Conservation (phyloP, 805 yeast species). For the Lachancea quebecensis region DNA sequence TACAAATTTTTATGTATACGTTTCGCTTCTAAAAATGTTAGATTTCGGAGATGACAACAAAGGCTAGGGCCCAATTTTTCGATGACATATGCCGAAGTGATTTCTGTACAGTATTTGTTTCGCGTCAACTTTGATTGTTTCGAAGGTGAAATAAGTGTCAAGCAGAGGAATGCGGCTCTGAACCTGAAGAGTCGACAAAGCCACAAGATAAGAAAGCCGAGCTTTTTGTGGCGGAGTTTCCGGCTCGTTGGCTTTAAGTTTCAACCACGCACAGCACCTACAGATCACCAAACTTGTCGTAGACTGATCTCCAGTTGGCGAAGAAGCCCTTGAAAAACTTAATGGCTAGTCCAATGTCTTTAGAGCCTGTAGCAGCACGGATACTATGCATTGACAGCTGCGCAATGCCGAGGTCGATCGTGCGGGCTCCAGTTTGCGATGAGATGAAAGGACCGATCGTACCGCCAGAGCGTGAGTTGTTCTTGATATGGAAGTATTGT, state of each 20-base stretch:
- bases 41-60: not conserved
- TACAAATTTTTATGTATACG: not conserved
- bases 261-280: conserved; percentile 13
- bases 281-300: conserved; percentile 46
- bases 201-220: too few relatives aligned
- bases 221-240: too few relatives aligned
- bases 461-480: conserved; percentile 80
- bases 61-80: too few relatives aligned
- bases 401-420: conserved; percentile 76
- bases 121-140: too few relatives aligned
- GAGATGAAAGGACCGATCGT: conserved; percentile 76
- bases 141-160: too few relatives aligned
- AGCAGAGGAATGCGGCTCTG: too few relatives aligned
- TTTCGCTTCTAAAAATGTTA: not conserved
- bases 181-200: too few relatives aligned
- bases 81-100: too few relatives aligned
- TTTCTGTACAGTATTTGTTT: too few relatives aligned
- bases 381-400: conserved; percentile 84
- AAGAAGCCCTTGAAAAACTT: conserved; percentile 68
- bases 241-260: too few relatives aligned
- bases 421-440: conserved; percentile 61
- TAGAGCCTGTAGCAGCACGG: conserved; percentile 72
- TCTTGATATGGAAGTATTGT: conserved; percentile 82
- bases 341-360: conserved; percentile 69
- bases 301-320: conserved; percentile 55